phyloP scores from a whole-genome alignment of 2,329 filamentous ascomycete genomes.

The Aspergillus fumigatiaffinis region DNA sequence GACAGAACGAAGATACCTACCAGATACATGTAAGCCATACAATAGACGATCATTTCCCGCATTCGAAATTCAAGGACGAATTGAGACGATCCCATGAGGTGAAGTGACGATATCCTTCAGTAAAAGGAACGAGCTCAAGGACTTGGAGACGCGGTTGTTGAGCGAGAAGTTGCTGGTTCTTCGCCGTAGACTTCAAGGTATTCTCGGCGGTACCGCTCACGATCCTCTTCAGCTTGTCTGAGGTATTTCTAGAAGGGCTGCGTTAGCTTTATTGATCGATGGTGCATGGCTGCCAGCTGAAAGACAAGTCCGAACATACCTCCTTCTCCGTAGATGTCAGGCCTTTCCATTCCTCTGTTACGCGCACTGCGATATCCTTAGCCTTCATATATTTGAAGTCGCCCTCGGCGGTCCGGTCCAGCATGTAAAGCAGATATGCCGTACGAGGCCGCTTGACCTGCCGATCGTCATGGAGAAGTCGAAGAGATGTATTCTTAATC shows the following conservation, averaged over 20 bases:
- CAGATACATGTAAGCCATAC: neutral
- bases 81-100: neutral
- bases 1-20: neutral
- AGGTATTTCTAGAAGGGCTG: conserved; percentile 24
- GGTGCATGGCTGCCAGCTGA: neutral
- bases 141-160: neutral
- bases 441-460: conserved; percentile 41
- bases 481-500: conserved; percentile 17
- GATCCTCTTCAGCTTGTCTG: conserved; percentile 22
- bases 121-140: neutral
- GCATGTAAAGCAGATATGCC: conserved; percentile 43
- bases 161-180: conserved; percentile 9
- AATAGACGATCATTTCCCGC: neutral
- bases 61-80: neutral
- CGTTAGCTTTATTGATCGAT: conserved; percentile 7
- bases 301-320: conserved; percentile 22
- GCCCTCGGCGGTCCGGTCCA: conserved; percentile 43
- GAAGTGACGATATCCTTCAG: neutral
- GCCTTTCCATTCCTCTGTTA: conserved; percentile 23
- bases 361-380: conserved; percentile 28
- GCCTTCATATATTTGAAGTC: conserved; percentile 49
- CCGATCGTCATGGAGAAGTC: conserved; percentile 52
- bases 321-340: conserved; percentile 33
- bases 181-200: conserved; percentile 34
- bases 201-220: conserved; percentile 32